Conservation (phyloP, 805 yeast genomes). For the Starmerella kuoi region DNA sequence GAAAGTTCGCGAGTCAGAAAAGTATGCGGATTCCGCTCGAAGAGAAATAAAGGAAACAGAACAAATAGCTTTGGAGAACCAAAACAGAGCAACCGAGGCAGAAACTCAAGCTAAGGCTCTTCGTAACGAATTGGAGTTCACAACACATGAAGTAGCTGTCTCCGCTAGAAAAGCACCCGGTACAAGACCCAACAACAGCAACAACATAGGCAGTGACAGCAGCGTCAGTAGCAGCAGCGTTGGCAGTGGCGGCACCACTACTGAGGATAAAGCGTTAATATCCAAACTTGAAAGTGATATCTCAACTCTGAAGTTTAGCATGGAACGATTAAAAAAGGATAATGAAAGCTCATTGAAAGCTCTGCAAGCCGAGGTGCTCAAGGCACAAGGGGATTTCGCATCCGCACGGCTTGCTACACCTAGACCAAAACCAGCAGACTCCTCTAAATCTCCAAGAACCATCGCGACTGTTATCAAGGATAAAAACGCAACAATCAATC, state of each 20-base stretch:
- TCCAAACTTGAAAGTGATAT: conserved; percentile 9
- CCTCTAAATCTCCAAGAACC: neutral
- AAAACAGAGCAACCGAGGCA: conserved; percentile 11
- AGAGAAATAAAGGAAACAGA: conserved; percentile 27
- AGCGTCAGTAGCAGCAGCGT: neutral
- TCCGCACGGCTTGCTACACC: neutral
- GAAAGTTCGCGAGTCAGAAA: conserved; percentile 21
- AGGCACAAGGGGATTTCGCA: conserved; percentile 4
- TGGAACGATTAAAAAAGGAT: neutral
- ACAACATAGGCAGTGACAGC: neutral
- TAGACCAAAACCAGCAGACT: neutral
- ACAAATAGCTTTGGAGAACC: conserved; percentile 15
- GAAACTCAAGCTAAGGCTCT: conserved; percentile 14
- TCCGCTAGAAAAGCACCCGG: neutral
- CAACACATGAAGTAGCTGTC: neutral
- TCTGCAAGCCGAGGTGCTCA: conserved; percentile 5
- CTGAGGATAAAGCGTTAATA: neutral
- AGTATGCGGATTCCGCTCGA: conserved; percentile 25
- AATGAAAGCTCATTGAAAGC: conserved; percentile 1
- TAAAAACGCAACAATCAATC: conserved; percentile 9
- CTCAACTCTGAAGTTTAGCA: conserved; percentile 6
- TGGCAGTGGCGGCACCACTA: neutral
- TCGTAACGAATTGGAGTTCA: conserved; percentile 3
- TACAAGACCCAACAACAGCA: neutral
- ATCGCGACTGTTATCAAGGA: conserved; percentile 1